A percentile compares a stretch with the other conserved stretches of the same genome.
Conservation (phyloP, 106 monocot species). For the Agapanthus africanus region DNA sequence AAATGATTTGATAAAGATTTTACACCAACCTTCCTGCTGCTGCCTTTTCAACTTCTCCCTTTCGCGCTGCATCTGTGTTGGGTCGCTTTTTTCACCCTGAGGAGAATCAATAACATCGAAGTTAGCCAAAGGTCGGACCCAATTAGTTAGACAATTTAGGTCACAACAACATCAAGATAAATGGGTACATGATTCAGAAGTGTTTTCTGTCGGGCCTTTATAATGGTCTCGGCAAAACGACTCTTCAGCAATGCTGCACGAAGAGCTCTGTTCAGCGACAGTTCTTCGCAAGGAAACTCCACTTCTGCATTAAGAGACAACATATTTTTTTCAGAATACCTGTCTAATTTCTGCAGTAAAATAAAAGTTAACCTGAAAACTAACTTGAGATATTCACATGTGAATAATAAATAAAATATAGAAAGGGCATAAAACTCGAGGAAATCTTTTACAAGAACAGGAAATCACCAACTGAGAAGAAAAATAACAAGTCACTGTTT, state of each 20-base stretch:
- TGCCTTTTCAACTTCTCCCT: constrained; percentile 34
- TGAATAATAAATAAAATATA: neutral
- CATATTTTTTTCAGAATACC: neutral
- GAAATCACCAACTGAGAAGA: neutral
- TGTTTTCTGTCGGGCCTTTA: constrained; percentile 52
- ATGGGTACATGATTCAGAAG: constrained; percentile 40
- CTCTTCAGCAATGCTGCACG: constrained; percentile 54
- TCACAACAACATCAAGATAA: neutral
- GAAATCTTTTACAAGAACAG: neutral
- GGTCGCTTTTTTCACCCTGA: constrained; percentile 44
- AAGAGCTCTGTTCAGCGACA: constrained; percentile 50
- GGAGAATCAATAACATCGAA: neutral
- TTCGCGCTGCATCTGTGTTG: constrained; percentile 39
- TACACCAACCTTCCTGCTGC: constrained; percentile 45
- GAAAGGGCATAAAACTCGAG: neutral
- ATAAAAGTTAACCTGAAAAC: neutral
- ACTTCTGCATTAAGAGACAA: constrained; percentile 7
- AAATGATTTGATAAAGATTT: neutral
- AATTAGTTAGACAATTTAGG: neutral
- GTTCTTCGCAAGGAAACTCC: constrained; percentile 15
- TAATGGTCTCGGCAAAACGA: constrained; percentile 66
- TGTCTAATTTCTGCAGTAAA: neutral
- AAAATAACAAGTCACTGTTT: neutral
- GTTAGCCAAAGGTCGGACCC: neutral
- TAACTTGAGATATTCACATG: neutral